These are phyloP conservation scores for Candida mattraensis DNA, from an alignment of 805 yeast species.

Conservation along the genomic window DNA sequence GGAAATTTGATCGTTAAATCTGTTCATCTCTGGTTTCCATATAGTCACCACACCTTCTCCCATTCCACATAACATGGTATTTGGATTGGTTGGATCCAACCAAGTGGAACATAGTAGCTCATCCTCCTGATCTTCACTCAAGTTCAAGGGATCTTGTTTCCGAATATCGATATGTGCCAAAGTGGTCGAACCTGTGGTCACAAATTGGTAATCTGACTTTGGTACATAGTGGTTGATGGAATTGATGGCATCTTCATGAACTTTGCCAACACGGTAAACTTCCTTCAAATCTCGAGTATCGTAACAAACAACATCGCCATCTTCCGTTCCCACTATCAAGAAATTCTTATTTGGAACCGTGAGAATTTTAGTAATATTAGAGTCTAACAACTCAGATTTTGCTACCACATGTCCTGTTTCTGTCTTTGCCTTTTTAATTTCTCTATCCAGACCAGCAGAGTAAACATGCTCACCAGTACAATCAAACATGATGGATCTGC, in stretches of 20 bases:
- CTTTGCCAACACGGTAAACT: slow-evolving; percentile 48
- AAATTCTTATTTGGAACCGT: slow-evolving; percentile 48
- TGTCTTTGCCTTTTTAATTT: slow-evolving; percentile 70
- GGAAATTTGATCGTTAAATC: slow-evolving; percentile 72
- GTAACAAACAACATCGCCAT: slow-evolving; percentile 63
- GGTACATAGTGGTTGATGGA: slow-evolving; percentile 69
- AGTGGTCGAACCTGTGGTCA: slow-evolving; percentile 81
- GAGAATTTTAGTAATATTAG: slow-evolving; percentile 41
- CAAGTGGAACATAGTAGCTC: slow-evolving; percentile 78
- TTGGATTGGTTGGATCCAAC: slow-evolving; percentile 59
- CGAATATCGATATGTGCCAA: slow-evolving; percentile 77
- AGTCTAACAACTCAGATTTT: slow-evolving; percentile 37
- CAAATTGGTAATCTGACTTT: slow-evolving; percentile 73
- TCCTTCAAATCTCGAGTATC: slow-evolving; percentile 52
- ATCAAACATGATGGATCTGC: slow-evolving; percentile 70
- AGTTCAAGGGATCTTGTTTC: slow-evolving; percentile 52
- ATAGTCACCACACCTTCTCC: slow-evolving; percentile 86
- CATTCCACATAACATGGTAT: slow-evolving; percentile 67
- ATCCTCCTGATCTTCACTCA: slow-evolving; percentile 90
- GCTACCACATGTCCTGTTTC: slow-evolving; percentile 73
- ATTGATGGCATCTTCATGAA: slow-evolving; percentile 79
- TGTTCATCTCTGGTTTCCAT: slow-evolving; percentile 76
- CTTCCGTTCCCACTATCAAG: slow-evolving; percentile 64
- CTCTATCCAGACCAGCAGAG: slow-evolving; percentile 77
- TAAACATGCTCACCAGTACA: slow-evolving; percentile 58